A percentile compares a stretch with the other conserved stretches of the same genome.
phyloP scores from a whole-genome alignment of 1,284 basidiomycete genomes.

The Ganoderma resinaceum region DNA sequence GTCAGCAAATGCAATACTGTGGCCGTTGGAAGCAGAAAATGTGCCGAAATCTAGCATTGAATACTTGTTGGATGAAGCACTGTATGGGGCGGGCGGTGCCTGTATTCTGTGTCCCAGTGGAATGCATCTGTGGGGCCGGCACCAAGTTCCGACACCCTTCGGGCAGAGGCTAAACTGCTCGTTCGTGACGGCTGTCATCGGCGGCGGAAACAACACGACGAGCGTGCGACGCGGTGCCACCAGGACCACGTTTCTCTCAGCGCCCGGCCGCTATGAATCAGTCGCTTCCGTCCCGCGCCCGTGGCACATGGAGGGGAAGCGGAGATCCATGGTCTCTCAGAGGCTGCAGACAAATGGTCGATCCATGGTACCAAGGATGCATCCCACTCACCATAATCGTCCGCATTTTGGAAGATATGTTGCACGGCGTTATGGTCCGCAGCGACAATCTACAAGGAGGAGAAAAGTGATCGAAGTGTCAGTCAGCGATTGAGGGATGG shows the following conservation, averaged over 20 bases:
- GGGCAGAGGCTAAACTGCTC: background rate
- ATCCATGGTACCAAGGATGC: background rate
- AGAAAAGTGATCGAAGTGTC: background rate
- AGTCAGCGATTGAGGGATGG: background rate
- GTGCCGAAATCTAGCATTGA: background rate
- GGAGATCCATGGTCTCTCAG: background rate
- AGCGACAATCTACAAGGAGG: constrained; percentile 40
- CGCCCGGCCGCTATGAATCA: background rate
- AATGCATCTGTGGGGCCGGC: background rate
- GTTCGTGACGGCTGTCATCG: background rate
- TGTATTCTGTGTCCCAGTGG: background rate
- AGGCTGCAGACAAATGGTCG: background rate
- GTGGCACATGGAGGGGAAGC: background rate
- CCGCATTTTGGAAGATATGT: constrained; percentile 45
- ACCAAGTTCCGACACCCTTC: background rate
- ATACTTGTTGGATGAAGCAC: background rate
- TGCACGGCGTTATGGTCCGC: constrained; percentile 46
- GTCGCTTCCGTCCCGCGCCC: constrained; percentile 7
- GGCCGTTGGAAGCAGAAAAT: background rate
- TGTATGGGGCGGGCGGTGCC: background rate
- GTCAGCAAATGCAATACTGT: constrained; percentile 10
- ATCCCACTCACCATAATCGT: constrained; percentile 39
- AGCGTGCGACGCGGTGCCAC: background rate
- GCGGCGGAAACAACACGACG: background rate
- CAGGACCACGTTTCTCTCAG: background rate